Evolutionary conservation across 768 basidiomycete species (phyloP), one percentile per base, ranked within the genome.

Genomic region (Pleurotus platypus): DNA sequence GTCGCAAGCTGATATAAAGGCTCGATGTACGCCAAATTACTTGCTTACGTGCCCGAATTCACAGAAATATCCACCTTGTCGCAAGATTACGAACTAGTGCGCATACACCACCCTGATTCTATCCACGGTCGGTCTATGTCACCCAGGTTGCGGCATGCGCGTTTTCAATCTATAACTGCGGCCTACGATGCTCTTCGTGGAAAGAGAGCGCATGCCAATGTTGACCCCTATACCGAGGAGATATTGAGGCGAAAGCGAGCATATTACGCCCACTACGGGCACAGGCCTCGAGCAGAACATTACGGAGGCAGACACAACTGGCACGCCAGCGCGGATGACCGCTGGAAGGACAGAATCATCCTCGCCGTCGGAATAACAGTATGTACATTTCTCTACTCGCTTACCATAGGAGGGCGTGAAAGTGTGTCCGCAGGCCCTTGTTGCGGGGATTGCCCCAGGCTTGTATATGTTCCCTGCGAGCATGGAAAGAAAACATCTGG

Each of bases 101-200:
- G 85, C 40, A 77, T 89, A 57, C 89, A 91, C 68, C 89, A 92
- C 67, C 89, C 89, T 2, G 89, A 92, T 67, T 86, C 86, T 42
- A 73, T 76, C 20, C 66, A 66, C 2, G 69, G 70, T 57, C 54
- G 66, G 9, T 64, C 68, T 11, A 42, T 78, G 11, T 69, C 84
- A 5, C 63, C 80, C 0, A 79, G 81, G 13, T 66, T 76, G 2
- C 81, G 82, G 3, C 86, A 89, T 63, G 75, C 78, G 5, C 85
- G 82, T 9, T 91, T 91, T 62, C 85, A 85, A 62, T 75, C 85
- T 2, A 88, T 92, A 60, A 78, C 81, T 24, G 68, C 78, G 13
- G 89, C 89, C 11, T 92, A 92, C 61, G 86, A 87, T 56, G 63
- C 73, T 15, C 76, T 92, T 16, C 79, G 79, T 12, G 81, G 82